Evolutionary conservation across 306 rosid species (phyloP).

Genomic region (Arachis stenosperma): DNA sequence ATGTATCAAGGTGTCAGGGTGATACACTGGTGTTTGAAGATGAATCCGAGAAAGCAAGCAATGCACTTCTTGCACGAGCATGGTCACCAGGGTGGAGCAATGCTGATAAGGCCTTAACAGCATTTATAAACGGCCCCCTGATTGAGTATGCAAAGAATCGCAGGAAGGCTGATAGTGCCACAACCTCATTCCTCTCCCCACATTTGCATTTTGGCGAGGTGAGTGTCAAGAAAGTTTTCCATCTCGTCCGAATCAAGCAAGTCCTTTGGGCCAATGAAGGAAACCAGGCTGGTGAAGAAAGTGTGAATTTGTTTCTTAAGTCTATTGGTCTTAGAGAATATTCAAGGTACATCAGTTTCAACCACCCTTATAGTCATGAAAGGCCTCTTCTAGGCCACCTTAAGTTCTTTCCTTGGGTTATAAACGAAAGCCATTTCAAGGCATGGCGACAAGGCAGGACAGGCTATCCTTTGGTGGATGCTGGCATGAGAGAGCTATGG

Average conservation of each 20-base stretch:
- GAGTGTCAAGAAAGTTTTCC: slow-evolving; percentile 93
- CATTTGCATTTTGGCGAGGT: slow-evolving; percentile 97
- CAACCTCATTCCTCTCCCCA: slow-evolving; percentile 95
- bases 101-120: slow-evolving; percentile 85
- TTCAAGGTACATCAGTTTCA: slow-evolving; percentile 93
- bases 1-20: slow-evolving; percentile 66
- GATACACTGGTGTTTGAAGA: slow-evolving; percentile 85
- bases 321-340: slow-evolving; percentile 97
- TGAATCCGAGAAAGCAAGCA: slow-evolving; percentile 93
- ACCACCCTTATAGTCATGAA: slow-evolving; percentile 92
- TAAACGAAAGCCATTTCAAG: slow-evolving; percentile 80
- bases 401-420: slow-evolving; percentile 89
- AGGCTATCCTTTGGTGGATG: slow-evolving; percentile 99
- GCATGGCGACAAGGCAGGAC: slow-evolving; percentile 99
- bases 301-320: slow-evolving; percentile 94
- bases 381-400: slow-evolving; percentile 94
- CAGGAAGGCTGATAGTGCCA: slow-evolving; percentile 92
- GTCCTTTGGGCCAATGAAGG: slow-evolving; percentile 97
- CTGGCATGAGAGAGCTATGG: slow-evolving; percentile 99
- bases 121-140: slow-evolving; percentile 86
- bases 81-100: slow-evolving; percentile 99
- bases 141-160: slow-evolving; percentile 81
- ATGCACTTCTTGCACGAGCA: slow-evolving; percentile 96
- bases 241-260: slow-evolving; percentile 93
- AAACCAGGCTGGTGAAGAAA: slow-evolving; percentile 92